These are phyloP conservation scores for Hanseniaspora taiwanica DNA, from an alignment of 805 yeast genomes.

Conservation along the genomic window DNA sequence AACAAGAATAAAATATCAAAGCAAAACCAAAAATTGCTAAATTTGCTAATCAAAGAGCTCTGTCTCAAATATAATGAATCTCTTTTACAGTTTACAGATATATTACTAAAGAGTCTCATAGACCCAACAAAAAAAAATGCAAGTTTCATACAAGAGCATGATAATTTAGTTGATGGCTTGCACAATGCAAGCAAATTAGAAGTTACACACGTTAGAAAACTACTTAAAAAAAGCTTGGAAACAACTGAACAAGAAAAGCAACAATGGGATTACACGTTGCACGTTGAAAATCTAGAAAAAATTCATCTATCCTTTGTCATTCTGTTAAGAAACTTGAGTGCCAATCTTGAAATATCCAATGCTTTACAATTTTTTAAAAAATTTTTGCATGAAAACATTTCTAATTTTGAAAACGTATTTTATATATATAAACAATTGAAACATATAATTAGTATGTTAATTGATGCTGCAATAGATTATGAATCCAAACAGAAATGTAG, in stretches of 20 bases:
- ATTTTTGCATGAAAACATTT: slow-evolving; percentile 10
- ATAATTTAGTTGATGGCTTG: slow-evolving; percentile 4
- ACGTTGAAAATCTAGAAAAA: slow-evolving; percentile 8
- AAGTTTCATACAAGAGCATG: too few species aligned
- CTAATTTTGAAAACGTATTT: slow-evolving; percentile 14
- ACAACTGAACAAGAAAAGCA: background rate
- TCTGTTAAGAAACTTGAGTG: slow-evolving; percentile 11
- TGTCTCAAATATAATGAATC: too few species aligned
- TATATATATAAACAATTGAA: slow-evolving; percentile 11
- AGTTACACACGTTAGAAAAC: slow-evolving; percentile 12
- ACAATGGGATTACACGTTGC: slow-evolving; percentile 2
- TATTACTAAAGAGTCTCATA: too few species aligned
- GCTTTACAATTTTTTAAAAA: slow-evolving; percentile 9
- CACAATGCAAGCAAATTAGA: slow-evolving; percentile 17
- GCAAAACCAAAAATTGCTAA: too few species aligned
- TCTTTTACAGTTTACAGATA: too few species aligned
- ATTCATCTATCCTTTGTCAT: slow-evolving; percentile 9
- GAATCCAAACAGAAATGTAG: too few species aligned
- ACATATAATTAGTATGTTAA: slow-evolving; percentile 1
- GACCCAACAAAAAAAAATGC: too few species aligned
- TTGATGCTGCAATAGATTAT: background rate
- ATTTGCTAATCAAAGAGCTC: too few species aligned
- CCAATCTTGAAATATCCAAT: slow-evolving; percentile 11
- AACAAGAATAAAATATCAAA: too few species aligned
- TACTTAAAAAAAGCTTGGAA: slow-evolving; percentile 8